Base-by-base conservation (phyloP, 495 filamentous ascomycete genomes). In the Neurospora discreta region DNA sequence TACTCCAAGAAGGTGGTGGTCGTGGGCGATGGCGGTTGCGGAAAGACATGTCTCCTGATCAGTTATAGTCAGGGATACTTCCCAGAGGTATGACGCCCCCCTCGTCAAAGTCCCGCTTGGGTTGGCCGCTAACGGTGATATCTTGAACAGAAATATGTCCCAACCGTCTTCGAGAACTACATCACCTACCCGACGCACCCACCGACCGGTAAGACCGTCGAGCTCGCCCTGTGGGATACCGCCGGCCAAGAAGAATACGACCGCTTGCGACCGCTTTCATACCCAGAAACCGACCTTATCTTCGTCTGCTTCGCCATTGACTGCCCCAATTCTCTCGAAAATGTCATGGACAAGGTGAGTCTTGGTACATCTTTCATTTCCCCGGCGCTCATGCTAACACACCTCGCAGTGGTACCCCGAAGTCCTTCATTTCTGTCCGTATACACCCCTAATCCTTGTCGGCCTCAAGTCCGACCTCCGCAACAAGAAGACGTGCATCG, bases 301-400 rank as follows among this genome's bases (percentile, higher is more conserved):
- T 98, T 99, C 80, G 95, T 99, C 75, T 99, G 95, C 86, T 99
- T 99, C 83, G 96, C 96, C 71, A 96, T 99, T 74, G 95, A 99
- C 84, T 99, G 96, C 81, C 95, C 95, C 20, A 97, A 97, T 78
- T 98, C 95, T 10, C 83, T 99, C 67, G 95, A 99, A 75, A 99
- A 99, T 78, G 95, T 99, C 70, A 91, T 98, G 85, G 95, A 99
- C 84, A 99, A 99, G 90, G 95, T 97, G 80, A 71, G 85, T 77
- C 41, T 39, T 36, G 26, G 16, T 44, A 39, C 33, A 39, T 39
- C 23, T 20, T 46, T 44, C 41, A 46, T 9, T 52, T 33, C 39
- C 42, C 68, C 30, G 18, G 13, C 8, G 39, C 70, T 76, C 46
- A 26, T 15, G 18, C 77, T 79, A 68, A 78, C 72, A 46, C 15